Percentiles rank a stretch among this genome's conserved stretches.
phyloP scores from a whole-genome alignment of 305 asterid genomes.

The Stenogyne calaminthoides region DNA sequence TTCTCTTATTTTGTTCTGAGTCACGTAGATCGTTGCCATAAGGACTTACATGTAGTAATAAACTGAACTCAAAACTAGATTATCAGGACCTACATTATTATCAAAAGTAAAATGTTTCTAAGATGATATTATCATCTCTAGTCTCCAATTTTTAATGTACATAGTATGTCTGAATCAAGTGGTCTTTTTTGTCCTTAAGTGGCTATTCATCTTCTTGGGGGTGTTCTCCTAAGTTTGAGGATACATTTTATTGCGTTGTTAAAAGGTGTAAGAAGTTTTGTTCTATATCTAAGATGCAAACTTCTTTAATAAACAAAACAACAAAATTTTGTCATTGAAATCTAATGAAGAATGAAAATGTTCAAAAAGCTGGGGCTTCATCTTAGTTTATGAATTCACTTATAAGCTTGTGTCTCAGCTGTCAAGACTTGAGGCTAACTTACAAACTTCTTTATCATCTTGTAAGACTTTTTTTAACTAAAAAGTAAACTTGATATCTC shows the following conservation, averaged over 20 bases:
- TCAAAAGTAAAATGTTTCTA: neutral
- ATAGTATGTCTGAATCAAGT: neutral
- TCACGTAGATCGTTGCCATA: neutral
- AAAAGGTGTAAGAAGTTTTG: neutral
- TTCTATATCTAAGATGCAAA: neutral
- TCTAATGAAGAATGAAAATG: neutral
- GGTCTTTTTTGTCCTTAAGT: neutral
- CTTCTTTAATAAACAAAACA: neutral
- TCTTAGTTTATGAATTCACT: neutral
- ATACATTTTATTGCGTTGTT: neutral
- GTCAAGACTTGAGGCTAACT: neutral
- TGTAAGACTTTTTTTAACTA: neutral
- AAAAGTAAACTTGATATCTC: too few species aligned
- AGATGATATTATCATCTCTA: neutral
- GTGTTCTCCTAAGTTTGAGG: neutral
- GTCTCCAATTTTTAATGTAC: neutral
- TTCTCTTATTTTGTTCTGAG: neutral
- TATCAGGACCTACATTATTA: conserved; percentile 19
- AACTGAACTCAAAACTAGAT: neutral
- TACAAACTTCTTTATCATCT: neutral
- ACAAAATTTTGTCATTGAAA: neutral
- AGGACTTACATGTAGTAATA: neutral
- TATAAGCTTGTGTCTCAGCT: neutral
- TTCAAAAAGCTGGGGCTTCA: neutral
- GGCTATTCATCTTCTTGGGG: neutral